Evolutionary conservation across 2,329 filamentous ascomycete species (phyloP).

Genomic region (Thermochaetoides dissita): DNA sequence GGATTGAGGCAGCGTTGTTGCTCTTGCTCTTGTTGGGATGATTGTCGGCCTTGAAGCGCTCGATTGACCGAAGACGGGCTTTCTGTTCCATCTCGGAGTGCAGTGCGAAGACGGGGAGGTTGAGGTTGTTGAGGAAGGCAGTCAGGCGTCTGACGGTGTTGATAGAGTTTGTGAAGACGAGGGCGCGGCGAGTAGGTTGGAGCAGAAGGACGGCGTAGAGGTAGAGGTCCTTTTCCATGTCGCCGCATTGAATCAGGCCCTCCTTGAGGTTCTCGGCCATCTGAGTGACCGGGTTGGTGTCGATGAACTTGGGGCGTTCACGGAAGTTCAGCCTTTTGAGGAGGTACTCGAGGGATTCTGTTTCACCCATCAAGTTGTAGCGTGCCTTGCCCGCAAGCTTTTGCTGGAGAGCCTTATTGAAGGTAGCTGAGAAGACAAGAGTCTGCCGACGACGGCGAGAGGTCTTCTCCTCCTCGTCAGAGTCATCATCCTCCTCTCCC

Average conservation of each 20-base stretch:
- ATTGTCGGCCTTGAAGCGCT: slow-evolving; percentile 62
- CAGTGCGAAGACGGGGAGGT: slow-evolving; percentile 60
- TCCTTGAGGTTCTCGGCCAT: slow-evolving; percentile 81
- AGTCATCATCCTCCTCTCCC: slow-evolving; percentile 35
- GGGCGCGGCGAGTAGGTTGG: slow-evolving; percentile 63
- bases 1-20: slow-evolving; percentile 40
- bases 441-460: slow-evolving; percentile 52
- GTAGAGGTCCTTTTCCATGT: slow-evolving; percentile 93
- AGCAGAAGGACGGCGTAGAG: slow-evolving; percentile 78
- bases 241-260: slow-evolving; percentile 79
- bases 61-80: slow-evolving; percentile 79
- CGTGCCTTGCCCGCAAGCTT: slow-evolving; percentile 71
- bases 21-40: slow-evolving; percentile 28
- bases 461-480: slow-evolving; percentile 25
- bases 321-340: slow-evolving; percentile 80
- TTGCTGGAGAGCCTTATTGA: slow-evolving; percentile 80
- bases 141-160: slow-evolving; percentile 75
- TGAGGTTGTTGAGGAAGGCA: slow-evolving; percentile 70
- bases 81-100: slow-evolving; percentile 96
- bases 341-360: slow-evolving; percentile 83
- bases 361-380: slow-evolving; percentile 52
- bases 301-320: slow-evolving; percentile 79
- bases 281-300: slow-evolving; percentile 76
- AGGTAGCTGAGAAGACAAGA: slow-evolving; percentile 91
- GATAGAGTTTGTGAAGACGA: slow-evolving; percentile 95